Evolutionary conservation across 495 filamentous ascomycete genomes (phyloP), one percentile per base, ranked within the genome.

Genomic region (Apodospora peruviana): DNA sequence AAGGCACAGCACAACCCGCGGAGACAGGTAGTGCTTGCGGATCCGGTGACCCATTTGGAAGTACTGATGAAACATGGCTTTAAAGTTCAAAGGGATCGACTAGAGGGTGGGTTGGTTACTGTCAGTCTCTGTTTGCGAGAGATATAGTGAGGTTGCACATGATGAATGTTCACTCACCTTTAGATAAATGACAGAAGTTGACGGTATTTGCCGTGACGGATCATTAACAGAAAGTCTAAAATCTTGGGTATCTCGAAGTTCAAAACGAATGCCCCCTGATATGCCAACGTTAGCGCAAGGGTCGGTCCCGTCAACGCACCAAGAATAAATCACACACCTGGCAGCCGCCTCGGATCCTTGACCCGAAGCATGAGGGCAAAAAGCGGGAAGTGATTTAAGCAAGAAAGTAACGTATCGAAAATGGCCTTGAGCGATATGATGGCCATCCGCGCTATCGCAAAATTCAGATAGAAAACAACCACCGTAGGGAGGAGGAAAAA

Each of bases 401-500:
- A 96, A 35, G 93, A 93, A 50, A 97, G 75, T 53, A 88, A 76
- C 1, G 89, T 96, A 69, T 99, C 93, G 44, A 97, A 81, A 3
- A 77, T 70, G 5, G 90, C 94, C 60, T 96, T 97, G 39, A 96
- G 67, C 21, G 84, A 84, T 44, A 99, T 96, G 57, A 97, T 96
- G 43, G 83, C 83, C 87, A 96, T 95, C 25, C 93, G 82, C 16
- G 93, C 90, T 32, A 86, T 83, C 22, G 93, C 91, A 67, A 99
- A 99, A 22, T 94, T 95, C 34, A 96, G 72, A 62, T 99, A 99
- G 59, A 96, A 99, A 9, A 96, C 94, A 36, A 91, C 76, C 22
- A 99, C 87, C 2, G 93, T 99, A 0, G 93, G 94, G 1, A 97
- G 75, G 18, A 99, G 76, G 64, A 97, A 99, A 73, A 94, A 95